Base-by-base conservation (phyloP, 139 green algal genomes). In the Zygnema circumcarinatum region DNA sequence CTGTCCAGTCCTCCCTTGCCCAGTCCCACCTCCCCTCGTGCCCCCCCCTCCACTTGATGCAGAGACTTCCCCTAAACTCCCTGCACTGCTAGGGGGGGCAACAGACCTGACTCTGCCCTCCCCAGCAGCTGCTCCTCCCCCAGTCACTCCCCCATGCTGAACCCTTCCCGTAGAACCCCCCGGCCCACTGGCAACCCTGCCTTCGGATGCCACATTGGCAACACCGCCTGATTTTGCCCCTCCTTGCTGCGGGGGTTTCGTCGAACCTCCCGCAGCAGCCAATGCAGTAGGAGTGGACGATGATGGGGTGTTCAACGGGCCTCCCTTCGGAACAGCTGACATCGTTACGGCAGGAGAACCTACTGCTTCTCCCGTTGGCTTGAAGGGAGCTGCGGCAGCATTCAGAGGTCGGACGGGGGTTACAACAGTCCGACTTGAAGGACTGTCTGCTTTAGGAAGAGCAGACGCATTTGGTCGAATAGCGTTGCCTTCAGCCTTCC, bases 1-100 rank as follows among this genome's bases (percentile, higher is more conserved):
- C n/a, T n/a, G n/a, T 36, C 40, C 68, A 39, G 52, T 67, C n/a
- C n/a, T 38, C 42, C 68, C 7, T 31, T 85, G n/a, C 11, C 79
- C 79, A 38, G 31, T 85, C 7, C 79, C n/a, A 29, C 79, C 78
- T 85, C 79, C 76, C 11, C 16, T 11, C 54, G 3, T 84, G 2
- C 79, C 79, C 29, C 39, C 67, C n/a, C 67, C 25, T 85, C 54
- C 68, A 31, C 79, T 32, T 56, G 7, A 3, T 41, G 38, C n/a
- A n/a, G n/a, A n/a, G n/a, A n/a, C n/a, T n/a, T n/a, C n/a, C n/a
- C n/a, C n/a, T n/a, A n/a, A n/a, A n/a, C n/a, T 47, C 36, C 69
- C 7, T 78, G 16, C 36, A 56, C 7, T 78, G 3, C 39, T 11
- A 56, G 38, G 38, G 36, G 16, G 7, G 7, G 69, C 16, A 11